phyloP scores from a whole-genome alignment of 495 filamentous ascomycete genomes.

The Lasiosphaeriaceae sp. region DNA sequence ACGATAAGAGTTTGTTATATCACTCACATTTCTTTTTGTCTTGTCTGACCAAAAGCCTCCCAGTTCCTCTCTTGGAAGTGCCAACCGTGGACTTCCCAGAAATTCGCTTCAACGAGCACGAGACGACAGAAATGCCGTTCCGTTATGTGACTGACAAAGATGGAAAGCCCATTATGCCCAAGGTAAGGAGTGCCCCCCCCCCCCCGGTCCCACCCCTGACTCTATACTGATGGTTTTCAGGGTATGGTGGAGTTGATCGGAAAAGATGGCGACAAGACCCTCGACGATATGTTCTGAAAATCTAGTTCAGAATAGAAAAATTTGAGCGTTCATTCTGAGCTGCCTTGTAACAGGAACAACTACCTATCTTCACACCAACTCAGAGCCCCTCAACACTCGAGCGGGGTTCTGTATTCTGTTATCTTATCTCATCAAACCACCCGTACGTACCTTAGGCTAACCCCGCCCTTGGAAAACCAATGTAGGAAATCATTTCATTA shows the following conservation, averaged over 20 bases:
- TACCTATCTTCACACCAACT: no score
- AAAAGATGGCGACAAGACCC: conserved; percentile 85
- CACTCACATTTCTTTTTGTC: no score
- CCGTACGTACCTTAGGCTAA: neutral
- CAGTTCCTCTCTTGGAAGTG: conserved; percentile 72
- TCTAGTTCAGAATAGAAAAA: neutral
- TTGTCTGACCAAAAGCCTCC: neutral
- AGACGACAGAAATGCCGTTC: conserved; percentile 96
- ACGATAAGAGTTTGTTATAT: conserved; percentile 63
- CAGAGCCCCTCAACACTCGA: no score
- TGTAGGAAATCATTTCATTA: no score
- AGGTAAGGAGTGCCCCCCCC: conserved; percentile 50
- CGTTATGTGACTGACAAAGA: conserved; percentile 78
- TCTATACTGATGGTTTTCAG: conserved; percentile 38
- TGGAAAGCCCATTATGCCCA: conserved; percentile 83
- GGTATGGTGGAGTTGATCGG: conserved; percentile 94
- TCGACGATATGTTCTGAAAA: conserved; percentile 74
- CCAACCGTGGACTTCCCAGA: conserved; percentile 84
- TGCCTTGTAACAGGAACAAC: no score
- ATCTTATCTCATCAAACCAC: no score
- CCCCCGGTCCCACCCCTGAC: neutral
- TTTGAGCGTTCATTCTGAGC: no score
- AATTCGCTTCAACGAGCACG: conserved; percentile 80
- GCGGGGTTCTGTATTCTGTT: no score
- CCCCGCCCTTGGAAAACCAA: neutral